phyloP scores from a whole-genome alignment of 176 grass and related monocot genomes.

The Carex cristatella region DNA sequence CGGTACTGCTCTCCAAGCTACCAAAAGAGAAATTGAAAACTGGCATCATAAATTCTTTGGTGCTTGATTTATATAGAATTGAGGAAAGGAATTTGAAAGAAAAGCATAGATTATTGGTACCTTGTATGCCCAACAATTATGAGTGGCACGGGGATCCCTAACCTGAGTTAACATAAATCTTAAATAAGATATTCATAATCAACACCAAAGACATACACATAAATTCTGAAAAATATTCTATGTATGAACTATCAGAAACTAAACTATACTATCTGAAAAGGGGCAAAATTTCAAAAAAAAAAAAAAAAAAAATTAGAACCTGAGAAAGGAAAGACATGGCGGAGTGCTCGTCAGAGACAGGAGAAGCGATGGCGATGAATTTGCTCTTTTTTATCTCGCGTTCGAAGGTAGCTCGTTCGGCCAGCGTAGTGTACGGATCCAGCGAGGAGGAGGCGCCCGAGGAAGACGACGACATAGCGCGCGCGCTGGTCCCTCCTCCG shows the following conservation, averaged over 20 bases:
- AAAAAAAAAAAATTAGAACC: not conserved
- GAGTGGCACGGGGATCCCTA: conserved; percentile 71
- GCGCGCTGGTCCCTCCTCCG: conserved; percentile 10
- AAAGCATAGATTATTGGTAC: conserved; percentile 20
- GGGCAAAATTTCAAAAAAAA: not conserved
- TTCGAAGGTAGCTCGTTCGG: conserved; percentile 27
- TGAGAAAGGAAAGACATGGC: conserved; percentile 43
- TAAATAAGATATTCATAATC: conserved; percentile 6
- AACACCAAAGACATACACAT: not conserved
- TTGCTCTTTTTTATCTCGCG: conserved; percentile 48
- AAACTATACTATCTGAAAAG: not conserved
- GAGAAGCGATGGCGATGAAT: conserved; percentile 37
- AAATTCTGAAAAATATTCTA: not conserved
- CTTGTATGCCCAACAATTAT: conserved; percentile 98
- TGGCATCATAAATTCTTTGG: not conserved
- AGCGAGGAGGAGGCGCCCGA: conserved; percentile 1
- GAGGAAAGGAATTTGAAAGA: not conserved
- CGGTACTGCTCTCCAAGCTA: conserved; percentile 86
- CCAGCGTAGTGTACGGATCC: conserved; percentile 33
- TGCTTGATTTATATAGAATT: not conserved
- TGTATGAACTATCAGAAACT: not conserved
- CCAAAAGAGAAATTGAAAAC: not conserved
- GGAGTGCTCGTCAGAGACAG: conserved; percentile 33
- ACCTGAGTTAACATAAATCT: conserved; percentile 42
- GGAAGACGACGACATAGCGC: conserved; percentile 39